Evolutionary conservation across 306 rosid species (phyloP).

Genomic region (Lathyrus aphaca): DNA sequence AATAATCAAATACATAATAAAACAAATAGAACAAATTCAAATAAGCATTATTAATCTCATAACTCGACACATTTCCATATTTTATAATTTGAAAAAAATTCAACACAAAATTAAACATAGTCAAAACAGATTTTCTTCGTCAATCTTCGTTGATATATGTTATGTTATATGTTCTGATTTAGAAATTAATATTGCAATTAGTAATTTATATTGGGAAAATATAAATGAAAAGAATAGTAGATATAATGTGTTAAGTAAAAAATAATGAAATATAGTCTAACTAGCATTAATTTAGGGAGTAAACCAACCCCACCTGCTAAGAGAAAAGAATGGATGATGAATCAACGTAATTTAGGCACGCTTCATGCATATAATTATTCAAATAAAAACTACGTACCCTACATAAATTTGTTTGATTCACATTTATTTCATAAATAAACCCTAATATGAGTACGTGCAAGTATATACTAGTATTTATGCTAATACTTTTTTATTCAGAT

Average conservation of each 20-base stretch:
- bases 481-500: neutral
- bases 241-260: neutral
- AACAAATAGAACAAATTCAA: no score
- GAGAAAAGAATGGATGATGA: conserved; percentile 36
- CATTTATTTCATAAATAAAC: neutral
- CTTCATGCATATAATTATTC: neutral
- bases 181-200: no score
- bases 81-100: no score
- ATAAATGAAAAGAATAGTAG: neutral
- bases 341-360: conserved; percentile 1
- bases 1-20: no score
- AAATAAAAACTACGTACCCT: neutral
- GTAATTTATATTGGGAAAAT: no score
- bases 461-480: neutral
- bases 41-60: no score
- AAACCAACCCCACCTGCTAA: conserved; percentile 43
- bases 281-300: conserved; percentile 13
- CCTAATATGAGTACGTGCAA: neutral
- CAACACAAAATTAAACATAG: no score
- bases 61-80: no score
- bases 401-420: neutral
- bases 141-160: no score
- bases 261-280: conserved; percentile 13
- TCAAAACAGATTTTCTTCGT: no score
- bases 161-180: no score